Percentiles rank a stretch among this genome's conserved stretches.
Evolutionary conservation across 2,329 filamentous ascomycete species (phyloP).

Genomic region (Clonostachys solani): DNA sequence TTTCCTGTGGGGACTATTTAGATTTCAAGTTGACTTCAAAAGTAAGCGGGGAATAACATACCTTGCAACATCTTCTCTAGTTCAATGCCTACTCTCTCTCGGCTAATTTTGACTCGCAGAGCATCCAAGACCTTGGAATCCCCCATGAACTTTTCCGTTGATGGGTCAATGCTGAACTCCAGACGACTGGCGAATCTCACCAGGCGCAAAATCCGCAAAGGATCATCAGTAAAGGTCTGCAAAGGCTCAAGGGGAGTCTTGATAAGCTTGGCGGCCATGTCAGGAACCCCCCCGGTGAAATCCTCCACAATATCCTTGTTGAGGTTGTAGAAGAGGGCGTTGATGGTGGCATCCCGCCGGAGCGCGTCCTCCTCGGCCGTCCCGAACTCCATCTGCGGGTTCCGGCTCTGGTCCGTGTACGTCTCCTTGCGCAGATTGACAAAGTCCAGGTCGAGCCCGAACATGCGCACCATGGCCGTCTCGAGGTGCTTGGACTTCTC

Average conservation of each 20-base stretch:
- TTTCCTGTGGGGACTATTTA: conserved; percentile 32
- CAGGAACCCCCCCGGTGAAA: conserved; percentile 72
- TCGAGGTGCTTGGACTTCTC: conserved; percentile 97
- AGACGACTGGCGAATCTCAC: conserved; percentile 88
- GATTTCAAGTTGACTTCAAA: neutral
- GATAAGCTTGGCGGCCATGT: conserved; percentile 70
- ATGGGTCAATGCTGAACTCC: conserved; percentile 69
- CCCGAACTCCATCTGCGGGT: conserved; percentile 90
- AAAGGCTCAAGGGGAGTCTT: conserved; percentile 82
- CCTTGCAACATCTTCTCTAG: conserved; percentile 88
- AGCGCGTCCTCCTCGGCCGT: conserved; percentile 86
- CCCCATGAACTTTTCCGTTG: conserved; percentile 70
- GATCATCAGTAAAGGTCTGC: conserved; percentile 93
- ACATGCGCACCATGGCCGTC: conserved; percentile 80
- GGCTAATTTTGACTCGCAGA: conserved; percentile 83
- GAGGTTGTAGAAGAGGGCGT: conserved; percentile 94
- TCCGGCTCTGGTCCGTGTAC: conserved; percentile 83
- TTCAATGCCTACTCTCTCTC: conserved; percentile 83
- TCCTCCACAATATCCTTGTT: conserved; percentile 78
- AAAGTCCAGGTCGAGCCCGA: conserved; percentile 86
- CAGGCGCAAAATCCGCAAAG: conserved; percentile 78
- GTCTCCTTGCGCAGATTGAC: conserved; percentile 93
- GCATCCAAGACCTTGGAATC: conserved; percentile 73
- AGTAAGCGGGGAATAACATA: conserved; percentile 11
- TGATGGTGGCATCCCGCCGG: conserved; percentile 87